Base-by-base conservation (phyloP, 2,329 filamentous ascomycete species). In the Sporothrix variecibatus region DNA sequence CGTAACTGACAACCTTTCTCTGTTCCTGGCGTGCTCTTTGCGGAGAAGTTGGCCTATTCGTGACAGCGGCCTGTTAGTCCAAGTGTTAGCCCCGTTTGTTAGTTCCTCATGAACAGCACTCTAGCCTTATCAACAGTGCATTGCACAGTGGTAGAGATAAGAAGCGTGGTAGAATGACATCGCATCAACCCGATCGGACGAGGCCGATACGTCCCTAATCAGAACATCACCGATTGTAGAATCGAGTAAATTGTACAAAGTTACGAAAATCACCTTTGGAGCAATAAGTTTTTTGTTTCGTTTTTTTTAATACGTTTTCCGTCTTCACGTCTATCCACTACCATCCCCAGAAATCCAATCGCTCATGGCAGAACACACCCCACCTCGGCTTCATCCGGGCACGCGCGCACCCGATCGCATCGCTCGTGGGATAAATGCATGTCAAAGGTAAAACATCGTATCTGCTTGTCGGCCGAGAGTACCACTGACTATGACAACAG, bases 121-220 rank as follows among this genome's bases (percentile, higher is more conserved):
- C 23, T 58, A 58, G 7, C 53, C 53, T 28, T 58, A 58, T 58
- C 53, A 26, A 58, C 23, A 12, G n/a, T 28, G 26, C 15, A 4
- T 28, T 28, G 20, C 23, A 23, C 5, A 53, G 5, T n/a, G 3
- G 3, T 2, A 23, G 20, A 53, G 53, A 58, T 58, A 58, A 58
- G 53, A 58, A 58, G 31, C 31, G 28, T 62, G 28, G 38, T 34
- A 58, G 28, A 62, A 62, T 62, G 15, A 62, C 28, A 34, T 34
- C 56, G 58, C 58, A 34, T 62, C 6, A n/a, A n/a, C 15, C 58
- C 58, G 58, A 62, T 62, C 58, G 58, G 58, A n/a, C 58, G 8
- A 38, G n/a, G 28, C 58, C 28, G 58, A 62, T n/a, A n/a, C 4
- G 8, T 2, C 1, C 8, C 34, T 0, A 34, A 34, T 34, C 34